phyloP scores from a whole-genome alignment of 208 protist species.

The Trypanosoma vivax region DNA sequence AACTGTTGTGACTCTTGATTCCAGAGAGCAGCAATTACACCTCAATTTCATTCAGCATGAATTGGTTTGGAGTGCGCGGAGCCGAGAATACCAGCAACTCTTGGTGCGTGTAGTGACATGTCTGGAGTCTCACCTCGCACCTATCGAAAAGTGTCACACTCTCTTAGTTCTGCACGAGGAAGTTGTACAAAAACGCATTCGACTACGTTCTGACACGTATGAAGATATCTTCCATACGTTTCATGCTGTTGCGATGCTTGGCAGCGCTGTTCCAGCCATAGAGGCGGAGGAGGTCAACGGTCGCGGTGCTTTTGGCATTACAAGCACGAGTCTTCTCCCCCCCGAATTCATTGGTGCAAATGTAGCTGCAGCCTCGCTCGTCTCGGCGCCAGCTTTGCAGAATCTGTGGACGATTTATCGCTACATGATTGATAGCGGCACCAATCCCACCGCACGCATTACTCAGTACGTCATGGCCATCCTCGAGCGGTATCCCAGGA shows the following conservation, averaged over 20 bases:
- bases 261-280: constrained; percentile 3
- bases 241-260: constrained; percentile 42
- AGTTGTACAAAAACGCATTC: constrained; percentile 47
- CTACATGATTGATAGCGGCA: constrained; percentile 81
- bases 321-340: constrained; percentile 23
- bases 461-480: constrained; percentile 76
- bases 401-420: constrained; percentile 71
- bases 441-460: constrained; percentile 53
- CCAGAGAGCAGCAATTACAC: constrained; percentile 25
- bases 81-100: constrained; percentile 44
- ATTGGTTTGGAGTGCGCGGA: constrained; percentile 52
- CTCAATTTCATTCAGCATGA: constrained; percentile 43
- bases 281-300: constrained; percentile 19
- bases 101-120: constrained; percentile 44
- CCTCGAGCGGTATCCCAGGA: constrained; percentile 33
- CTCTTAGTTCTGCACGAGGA: constrained; percentile 61
- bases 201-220: constrained; percentile 73
- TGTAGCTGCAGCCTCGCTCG: constrained; percentile 32
- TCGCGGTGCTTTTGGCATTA: constrained; percentile 4
- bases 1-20: constrained; percentile 43
- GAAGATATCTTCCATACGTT: constrained; percentile 72
- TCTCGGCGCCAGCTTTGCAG: constrained; percentile 27
- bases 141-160: constrained; percentile 55
- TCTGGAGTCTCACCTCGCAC: constrained; percentile 57
- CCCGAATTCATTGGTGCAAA: constrained; percentile 27